Evolutionary conservation across 208 protist genomes (phyloP).

Genomic region (Trypanosoma vivax): DNA sequence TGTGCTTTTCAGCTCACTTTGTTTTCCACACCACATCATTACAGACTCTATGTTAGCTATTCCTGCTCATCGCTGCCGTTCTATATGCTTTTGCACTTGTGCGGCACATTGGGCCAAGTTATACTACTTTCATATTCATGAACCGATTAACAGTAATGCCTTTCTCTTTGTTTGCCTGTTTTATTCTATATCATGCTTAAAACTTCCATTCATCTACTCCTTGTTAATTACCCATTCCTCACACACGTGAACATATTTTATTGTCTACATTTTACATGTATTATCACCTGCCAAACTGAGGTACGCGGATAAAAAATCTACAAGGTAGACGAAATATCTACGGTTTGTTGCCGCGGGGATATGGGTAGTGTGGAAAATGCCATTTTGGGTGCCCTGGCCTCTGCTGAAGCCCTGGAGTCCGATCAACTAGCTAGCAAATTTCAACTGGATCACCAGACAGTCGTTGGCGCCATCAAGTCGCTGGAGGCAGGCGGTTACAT

Average conservation of each 20-base stretch:
- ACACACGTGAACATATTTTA: no score
- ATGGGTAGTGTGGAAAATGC: slow-evolving; percentile 16
- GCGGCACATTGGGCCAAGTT: no score
- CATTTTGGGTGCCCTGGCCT: slow-evolving; percentile 28
- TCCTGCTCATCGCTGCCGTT: no score
- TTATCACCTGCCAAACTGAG: no score
- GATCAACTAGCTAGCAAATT: slow-evolving; percentile 48
- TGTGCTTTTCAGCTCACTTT: no score
- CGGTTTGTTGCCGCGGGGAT: background rate
- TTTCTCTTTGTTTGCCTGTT: slow-evolving; percentile 2
- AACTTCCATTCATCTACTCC: background rate
- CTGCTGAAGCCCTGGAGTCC: slow-evolving; percentile 34
- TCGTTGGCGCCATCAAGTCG: slow-evolving; percentile 90
- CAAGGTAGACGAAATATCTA: no score
- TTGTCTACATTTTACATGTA: no score
- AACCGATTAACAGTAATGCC: background rate
- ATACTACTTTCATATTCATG: no score
- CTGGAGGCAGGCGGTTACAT: slow-evolving; percentile 82
- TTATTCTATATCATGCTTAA: slow-evolving; percentile 3
- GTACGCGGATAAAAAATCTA: no score
- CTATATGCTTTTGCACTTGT: no score
- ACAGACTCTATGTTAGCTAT: no score
- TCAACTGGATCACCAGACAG: slow-evolving; percentile 71
- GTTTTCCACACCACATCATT: no score
- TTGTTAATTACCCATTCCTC: slow-evolving; percentile 5